phyloP scores from a whole-genome alignment of 352 stramenopile genomes.

The Thalassiosira hispida region DNA sequence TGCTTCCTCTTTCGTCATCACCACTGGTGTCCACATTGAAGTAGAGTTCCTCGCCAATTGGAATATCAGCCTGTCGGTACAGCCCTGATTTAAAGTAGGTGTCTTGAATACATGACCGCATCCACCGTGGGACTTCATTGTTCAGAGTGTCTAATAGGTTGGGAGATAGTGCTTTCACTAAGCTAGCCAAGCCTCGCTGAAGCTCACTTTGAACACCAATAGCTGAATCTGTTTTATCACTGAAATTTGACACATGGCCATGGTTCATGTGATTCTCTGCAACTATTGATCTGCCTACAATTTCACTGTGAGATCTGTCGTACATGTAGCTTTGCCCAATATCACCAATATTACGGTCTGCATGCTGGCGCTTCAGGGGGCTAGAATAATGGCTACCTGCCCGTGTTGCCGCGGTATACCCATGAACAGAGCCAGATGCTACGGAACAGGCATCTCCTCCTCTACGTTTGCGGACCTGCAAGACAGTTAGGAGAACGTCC shows the following conservation, averaged over 20 bases:
- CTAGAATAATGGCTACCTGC: constrained; percentile 27
- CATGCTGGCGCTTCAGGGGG: constrained; percentile 40
- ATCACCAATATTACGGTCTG: constrained; percentile 10
- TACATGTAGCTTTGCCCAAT: constrained; percentile 15
- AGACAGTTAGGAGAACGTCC: constrained; percentile 76
- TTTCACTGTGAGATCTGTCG: constrained; percentile 27
- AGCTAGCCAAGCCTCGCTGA: constrained; percentile 75
- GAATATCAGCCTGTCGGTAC: constrained; percentile 78
- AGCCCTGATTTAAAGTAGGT: constrained; percentile 80
- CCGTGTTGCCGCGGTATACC: constrained; percentile 34
- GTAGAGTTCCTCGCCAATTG: constrained; percentile 67
- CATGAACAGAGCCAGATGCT: constrained; percentile 49
- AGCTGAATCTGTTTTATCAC: constrained; percentile 76
- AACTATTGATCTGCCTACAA: constrained; percentile 49
- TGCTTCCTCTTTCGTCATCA: constrained; percentile 36
- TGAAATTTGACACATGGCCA: constrained; percentile 39
- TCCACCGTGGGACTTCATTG: constrained; percentile 76
- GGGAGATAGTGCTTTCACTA: constrained; percentile 75
- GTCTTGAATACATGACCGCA: constrained; percentile 73
- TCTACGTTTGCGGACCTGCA: constrained; percentile 65
- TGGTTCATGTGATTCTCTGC: constrained; percentile 26
- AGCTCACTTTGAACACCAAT: constrained; percentile 85
- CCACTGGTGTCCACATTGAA: constrained; percentile 53
- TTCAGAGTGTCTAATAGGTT: constrained; percentile 69
- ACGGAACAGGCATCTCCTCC: constrained; percentile 45